phyloP scores from a whole-genome alignment of 305 asterid genomes.

The Solanum hybrid region DNA sequence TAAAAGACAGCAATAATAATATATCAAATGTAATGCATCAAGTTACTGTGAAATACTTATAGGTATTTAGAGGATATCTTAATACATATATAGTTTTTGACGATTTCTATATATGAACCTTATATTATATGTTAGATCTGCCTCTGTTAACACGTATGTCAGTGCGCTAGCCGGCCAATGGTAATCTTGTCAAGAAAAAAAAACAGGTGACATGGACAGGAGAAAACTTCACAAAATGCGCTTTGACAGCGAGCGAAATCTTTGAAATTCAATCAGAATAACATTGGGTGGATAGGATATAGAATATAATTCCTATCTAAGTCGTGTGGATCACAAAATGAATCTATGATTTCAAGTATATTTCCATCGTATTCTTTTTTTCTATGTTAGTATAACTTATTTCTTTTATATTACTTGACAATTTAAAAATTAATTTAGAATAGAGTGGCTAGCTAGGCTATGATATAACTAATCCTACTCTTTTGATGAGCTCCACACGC shows the following conservation, averaged over 20 bases:
- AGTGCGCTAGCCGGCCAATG: not conserved
- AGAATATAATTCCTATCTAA: too few relatives aligned
- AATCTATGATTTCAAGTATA: too few relatives aligned
- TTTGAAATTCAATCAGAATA: too few relatives aligned
- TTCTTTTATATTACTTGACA: not conserved
- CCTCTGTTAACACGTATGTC: not conserved
- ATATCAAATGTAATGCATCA: not conserved
- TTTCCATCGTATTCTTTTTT: not conserved
- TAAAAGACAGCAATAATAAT: too few relatives aligned
- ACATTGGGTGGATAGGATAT: too few relatives aligned
- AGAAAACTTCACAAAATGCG: too few relatives aligned
- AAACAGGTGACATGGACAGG: not conserved
- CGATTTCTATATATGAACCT: not conserved
- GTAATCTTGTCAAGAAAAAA: not conserved
- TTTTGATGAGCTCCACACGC: conserved; percentile 22
- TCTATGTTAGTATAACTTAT: not conserved
- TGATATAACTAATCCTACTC: not conserved
- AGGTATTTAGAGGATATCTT: not conserved
- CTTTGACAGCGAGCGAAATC: too few relatives aligned
- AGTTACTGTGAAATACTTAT: too few relatives aligned
- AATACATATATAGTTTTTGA: too few relatives aligned
- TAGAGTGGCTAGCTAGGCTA: not conserved
- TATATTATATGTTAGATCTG: not conserved
- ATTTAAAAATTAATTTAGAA: not conserved
- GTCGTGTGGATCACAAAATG: too few relatives aligned